Base-by-base conservation (phyloP, 2,329 filamentous ascomycete species). In the Didymellaceae sp. region DNA sequence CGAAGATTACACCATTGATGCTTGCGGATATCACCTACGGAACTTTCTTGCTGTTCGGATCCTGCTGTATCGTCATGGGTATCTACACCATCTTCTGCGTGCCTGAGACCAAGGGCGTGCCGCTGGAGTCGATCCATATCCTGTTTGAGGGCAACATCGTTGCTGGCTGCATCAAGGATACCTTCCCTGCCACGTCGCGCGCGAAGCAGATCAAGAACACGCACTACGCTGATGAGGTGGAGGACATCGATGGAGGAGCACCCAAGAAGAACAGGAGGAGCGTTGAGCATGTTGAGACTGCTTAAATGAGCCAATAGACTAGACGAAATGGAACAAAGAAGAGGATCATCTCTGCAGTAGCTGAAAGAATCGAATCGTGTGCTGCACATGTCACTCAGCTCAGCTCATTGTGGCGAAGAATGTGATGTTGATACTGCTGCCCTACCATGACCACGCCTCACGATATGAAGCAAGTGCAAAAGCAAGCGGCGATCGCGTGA, bases 21-120 rank as follows among this genome's bases (percentile, higher is more conserved):
- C 66, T 78, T n/a, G 62, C 54, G 4, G 51, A 72, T 1, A 78
- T 77, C 48, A 75, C 71, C 1, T 77, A 75, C 48, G 75, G 75
- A 5, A 77, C 75, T 0, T 77, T 76, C 55, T 61, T 77, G 18
- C 60, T 76, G 10, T 78, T 78, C 47, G 75, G 75, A 4, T 32
- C 63, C 1, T 71, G 68, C 47, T 78, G 75, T 59, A 66, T 76
- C 17, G 13, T 73, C 30, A 77, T 77, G 75, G 68, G 74, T 17
- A 32, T 77, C 17, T 78, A 74, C 60, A 66, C 71, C 0, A 52
- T 78, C 24, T 68, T 76, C 50, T 77, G 68, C 45, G 70, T 77
- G 2, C 75, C 75, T 0, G 75, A 78, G 58, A 78, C 75, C 17
- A 76, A 75, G 61, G 68, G 68, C 4, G 74, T 77, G 24, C 74